These are phyloP conservation scores for Leccinum pseudoinsigne DNA, from an alignment of 1,284 basidiomycete species.

Conservation along the genomic window DNA sequence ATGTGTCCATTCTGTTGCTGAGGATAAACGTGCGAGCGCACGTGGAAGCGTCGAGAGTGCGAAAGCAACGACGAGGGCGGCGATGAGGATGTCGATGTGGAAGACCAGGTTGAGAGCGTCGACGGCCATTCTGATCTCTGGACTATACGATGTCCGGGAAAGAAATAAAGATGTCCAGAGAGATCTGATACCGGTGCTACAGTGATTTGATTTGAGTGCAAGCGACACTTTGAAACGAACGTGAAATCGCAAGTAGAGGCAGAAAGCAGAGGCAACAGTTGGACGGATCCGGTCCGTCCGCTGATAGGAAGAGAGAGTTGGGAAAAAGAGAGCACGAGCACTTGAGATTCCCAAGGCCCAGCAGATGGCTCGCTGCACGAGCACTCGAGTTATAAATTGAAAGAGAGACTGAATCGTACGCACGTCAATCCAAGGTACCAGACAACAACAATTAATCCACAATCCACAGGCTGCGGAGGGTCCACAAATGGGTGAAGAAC, in stretches of 20 bases:
- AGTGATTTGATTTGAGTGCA: neutral
- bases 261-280: neutral
- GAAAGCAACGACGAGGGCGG: slow-evolving; percentile 39
- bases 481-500: slow-evolving; percentile 11
- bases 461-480: slow-evolving; percentile 8
- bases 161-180: neutral
- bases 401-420: slow-evolving; percentile 17
- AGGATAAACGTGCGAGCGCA: slow-evolving; percentile 48
- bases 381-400: slow-evolving; percentile 8
- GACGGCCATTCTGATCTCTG: slow-evolving; percentile 14
- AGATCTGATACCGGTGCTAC: slow-evolving; percentile 4
- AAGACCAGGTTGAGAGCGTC: slow-evolving; percentile 34
- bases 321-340: neutral
- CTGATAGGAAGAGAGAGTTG: slow-evolving; percentile 3
- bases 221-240: slow-evolving; percentile 16
- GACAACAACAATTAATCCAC: neutral
- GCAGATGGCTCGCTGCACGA: slow-evolving; percentile 5
- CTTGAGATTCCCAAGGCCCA: neutral
- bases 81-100: slow-evolving; percentile 47
- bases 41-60: slow-evolving; percentile 49
- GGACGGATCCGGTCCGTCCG: slow-evolving; percentile 12
- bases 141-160: neutral
- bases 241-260: slow-evolving; percentile 5
- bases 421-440: slow-evolving; percentile 9
- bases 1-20: slow-evolving; percentile 46